A percentile compares a stretch with the other conserved stretches of the same genome.
These are phyloP conservation scores for Grigorovia jiainica DNA, from an alignment of 805 yeast species.

Conservation along the genomic window DNA sequence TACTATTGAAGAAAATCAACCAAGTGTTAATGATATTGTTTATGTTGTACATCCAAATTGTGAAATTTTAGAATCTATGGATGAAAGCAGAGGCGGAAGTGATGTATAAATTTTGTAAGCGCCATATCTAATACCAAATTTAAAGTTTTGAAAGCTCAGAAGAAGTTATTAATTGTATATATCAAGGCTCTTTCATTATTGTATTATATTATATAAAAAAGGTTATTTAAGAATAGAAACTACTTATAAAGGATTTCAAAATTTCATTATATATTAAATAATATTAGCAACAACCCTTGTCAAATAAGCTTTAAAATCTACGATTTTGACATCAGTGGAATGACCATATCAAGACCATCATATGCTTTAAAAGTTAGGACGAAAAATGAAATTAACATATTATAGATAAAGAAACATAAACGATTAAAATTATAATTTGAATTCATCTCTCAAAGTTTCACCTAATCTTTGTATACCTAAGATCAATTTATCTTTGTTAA, in stretches of 20 bases:
- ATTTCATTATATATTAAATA: too few species aligned
- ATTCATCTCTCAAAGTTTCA: conserved; percentile 51
- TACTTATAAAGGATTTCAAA: too few species aligned
- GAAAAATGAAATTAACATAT: too few species aligned
- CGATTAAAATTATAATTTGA: conserved; percentile 6
- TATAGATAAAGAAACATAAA: too few species aligned
- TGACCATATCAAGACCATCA: too few species aligned
- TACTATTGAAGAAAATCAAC: conserved; percentile 18
- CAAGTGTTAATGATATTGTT: conserved; percentile 29
- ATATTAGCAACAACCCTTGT: too few species aligned
- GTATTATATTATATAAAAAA: not conserved
- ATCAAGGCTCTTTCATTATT: not conserved
- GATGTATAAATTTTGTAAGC: not conserved
- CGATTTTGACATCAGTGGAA: too few species aligned
- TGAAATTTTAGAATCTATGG: conserved; percentile 49
- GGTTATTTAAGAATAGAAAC: not conserved
- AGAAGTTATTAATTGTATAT: too few species aligned
- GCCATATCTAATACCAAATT: too few species aligned
- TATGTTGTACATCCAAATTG: conserved; percentile 74
- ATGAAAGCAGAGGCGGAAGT: conserved; percentile 6
- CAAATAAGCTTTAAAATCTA: too few species aligned
- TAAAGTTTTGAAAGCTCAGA: too few species aligned
- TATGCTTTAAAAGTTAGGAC: too few species aligned
- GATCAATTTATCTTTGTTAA: conserved; percentile 53
- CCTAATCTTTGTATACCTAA: conserved; percentile 62